Base-by-base conservation (phyloP, 345 rosid species). In the Acer negundo region DNA sequence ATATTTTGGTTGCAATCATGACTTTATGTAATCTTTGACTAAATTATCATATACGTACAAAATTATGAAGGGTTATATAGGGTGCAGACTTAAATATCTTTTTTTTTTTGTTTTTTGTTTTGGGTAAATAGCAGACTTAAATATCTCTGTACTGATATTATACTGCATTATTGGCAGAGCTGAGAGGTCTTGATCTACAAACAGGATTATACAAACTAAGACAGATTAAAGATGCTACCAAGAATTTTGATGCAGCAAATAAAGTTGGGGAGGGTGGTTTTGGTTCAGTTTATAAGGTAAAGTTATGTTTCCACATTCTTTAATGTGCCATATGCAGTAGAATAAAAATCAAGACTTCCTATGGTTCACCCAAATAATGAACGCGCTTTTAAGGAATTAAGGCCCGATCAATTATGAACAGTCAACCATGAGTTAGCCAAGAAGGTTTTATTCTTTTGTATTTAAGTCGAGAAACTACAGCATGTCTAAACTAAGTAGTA, bases 191-290 rank as follows among this genome's bases (percentile, higher is more conserved):
- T 64, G 93, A 89, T 85, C 89, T 88, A 66, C 93, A 85, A 78
- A 91, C 91, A 10, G 95, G 97, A 80, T 65, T 80, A 15, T 92
- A 88, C 83, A 80, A 90, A 67, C 81, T 90, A 75, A 79, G 81
- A 72, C 93, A 90, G 80, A 89, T 91, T 23, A 85, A 90, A 80
- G 92, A 89, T 70, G 95, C 97, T 35, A 92, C 95, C 22, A 75
- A 83, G 72, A 84, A 89, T 81, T 92, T 92, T 31, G 91, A 86
- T 78, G 82, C 81, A 31, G 76, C 83, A 8, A 84, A 82, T 78
- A 92, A 92, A 80, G 75, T 92, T 65, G 97, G 95, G 35, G 92
- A 92, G 87, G 95, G 95, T 82, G 97, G 97, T 73, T 90, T 90
- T 79, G 95, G 97, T 81, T 77, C 86, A 67, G 95, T 92, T 68